Conservation (phyloP, 768 basidiomycete species). For the Russula compacta region DNA sequence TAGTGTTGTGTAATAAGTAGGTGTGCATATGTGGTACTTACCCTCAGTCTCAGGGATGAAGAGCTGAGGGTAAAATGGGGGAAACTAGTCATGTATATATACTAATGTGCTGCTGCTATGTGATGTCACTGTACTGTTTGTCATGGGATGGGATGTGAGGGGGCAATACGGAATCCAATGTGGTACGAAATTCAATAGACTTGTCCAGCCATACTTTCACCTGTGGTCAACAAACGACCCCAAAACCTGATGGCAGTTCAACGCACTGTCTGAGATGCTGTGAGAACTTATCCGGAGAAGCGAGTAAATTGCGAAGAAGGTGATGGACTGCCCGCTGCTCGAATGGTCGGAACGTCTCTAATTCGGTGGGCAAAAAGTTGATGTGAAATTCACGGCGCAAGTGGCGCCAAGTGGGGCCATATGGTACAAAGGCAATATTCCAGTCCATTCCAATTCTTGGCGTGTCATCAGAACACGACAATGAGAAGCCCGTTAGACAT, state of each 20-base stretch:
- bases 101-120: too few relatives aligned
- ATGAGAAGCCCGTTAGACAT: not conserved
- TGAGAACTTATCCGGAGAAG: slow-evolving; percentile 23
- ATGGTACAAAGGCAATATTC: not conserved
- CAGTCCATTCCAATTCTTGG: not conserved
- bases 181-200: too few relatives aligned
- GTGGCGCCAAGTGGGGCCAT: not conserved
- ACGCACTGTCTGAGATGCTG: slow-evolving; percentile 32
- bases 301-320: not conserved
- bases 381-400: not conserved
- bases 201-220: slow-evolving; percentile 33
- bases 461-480: not conserved
- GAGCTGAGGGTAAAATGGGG: too few relatives aligned
- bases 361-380: not conserved
- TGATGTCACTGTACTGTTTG: too few relatives aligned
- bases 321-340: not conserved
- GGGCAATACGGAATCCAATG: too few relatives aligned
- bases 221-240: not conserved
- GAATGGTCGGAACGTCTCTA: not conserved
- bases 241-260: too few relatives aligned
- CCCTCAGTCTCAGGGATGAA: too few relatives aligned
- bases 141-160: too few relatives aligned
- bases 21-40: too few relatives aligned
- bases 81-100: too few relatives aligned
- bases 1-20: too few relatives aligned